Evolutionary conservation across 2,329 filamentous ascomycete species (phyloP), one percentile per base, ranked within the genome.

Genomic region (Diplodia sapinea): DNA sequence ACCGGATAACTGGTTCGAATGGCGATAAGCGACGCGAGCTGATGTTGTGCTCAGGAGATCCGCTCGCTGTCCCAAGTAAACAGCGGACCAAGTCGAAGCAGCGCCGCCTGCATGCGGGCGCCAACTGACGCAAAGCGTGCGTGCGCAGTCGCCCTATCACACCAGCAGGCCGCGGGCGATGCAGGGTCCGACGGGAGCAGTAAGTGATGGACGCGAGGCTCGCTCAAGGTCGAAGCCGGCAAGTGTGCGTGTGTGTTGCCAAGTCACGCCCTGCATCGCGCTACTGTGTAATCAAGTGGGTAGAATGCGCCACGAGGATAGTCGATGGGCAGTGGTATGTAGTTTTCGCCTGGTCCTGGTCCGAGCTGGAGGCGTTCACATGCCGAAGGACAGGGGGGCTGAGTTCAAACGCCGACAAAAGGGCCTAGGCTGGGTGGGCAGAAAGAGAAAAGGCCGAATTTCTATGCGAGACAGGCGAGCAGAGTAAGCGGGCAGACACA

Each of bases 111-210:
- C 23, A 26, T 26, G 23, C 15, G 40, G 40, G 40, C 40, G 40
- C 40, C 40, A 47, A 47, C 40, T 47, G 40, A 47, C 40, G 40
- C 40, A 47, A 47, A 47, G 40, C 40, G 33, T n/a, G 40, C 40
- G 12, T 11, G n/a, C 17, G 40, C 40, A n/a, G n/a, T 17, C 40
- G n/a, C 15, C 40, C 40, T 47, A n/a, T 47, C 40, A 47, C 40
- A 47, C 6, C 38, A 3, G 38, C 38, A 17, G 38, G 13, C 3
- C 38, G 15, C 13, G 12, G 38, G 36, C 36, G 23, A 61, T 26
- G 56, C 56, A 61, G 56, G 56, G 56, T 49, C 56, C 40, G 23
- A 33, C 56, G 12, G 29, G 23, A 61, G 56, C 23, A 40, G 56
- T 11, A 47, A 49, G 9, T 33, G 56, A 61, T 61, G 15, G 40